These are phyloP conservation scores for Aspergillus sojae DNA, from an alignment of 2,329 filamentous ascomycete genomes.

Conservation along the genomic window DNA sequence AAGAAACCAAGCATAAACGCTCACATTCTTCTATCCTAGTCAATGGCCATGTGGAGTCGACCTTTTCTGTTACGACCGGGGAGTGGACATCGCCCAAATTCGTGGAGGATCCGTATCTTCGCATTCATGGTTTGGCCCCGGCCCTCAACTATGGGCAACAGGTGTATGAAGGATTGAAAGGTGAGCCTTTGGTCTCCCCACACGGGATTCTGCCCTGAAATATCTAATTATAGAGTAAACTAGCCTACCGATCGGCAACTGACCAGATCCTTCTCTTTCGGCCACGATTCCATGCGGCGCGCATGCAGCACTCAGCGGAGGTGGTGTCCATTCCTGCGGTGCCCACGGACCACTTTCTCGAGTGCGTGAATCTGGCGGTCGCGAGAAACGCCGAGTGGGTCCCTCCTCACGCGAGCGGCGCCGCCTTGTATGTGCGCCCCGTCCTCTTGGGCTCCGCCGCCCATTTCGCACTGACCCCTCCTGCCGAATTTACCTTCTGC, in stretches of 20 bases:
- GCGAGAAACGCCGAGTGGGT: conserved; percentile 6
- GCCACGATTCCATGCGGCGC: conserved; percentile 31
- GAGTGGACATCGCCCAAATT: conserved; percentile 54
- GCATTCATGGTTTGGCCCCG: conserved; percentile 58
- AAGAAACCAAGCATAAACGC: background rate
- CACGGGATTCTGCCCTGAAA: background rate
- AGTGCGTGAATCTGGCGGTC: conserved; percentile 5
- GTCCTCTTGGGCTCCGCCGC: conserved; percentile 34
- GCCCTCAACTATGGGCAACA: conserved; percentile 58
- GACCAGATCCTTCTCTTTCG: conserved; percentile 37
- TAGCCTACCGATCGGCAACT: conserved; percentile 22
- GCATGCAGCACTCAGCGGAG: conserved; percentile 30
- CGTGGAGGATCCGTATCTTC: conserved; percentile 55
- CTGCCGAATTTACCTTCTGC: conserved; percentile 31
- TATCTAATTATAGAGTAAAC: background rate
- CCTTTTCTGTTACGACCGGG: background rate
- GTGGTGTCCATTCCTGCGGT: conserved; percentile 35
- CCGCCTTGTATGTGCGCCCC: conserved; percentile 40
- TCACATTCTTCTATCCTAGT: background rate
- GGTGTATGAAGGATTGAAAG: conserved; percentile 58
- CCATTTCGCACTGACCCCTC: conserved; percentile 27
- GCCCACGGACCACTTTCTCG: conserved; percentile 32
- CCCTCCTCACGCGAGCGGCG: conserved; percentile 24
- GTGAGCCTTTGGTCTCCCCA: conserved; percentile 5
- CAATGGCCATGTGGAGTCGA: conserved; percentile 4